Evolutionary conservation across 257 asterid genomes (phyloP).

Genomic region (Fraxinus excelsior): DNA sequence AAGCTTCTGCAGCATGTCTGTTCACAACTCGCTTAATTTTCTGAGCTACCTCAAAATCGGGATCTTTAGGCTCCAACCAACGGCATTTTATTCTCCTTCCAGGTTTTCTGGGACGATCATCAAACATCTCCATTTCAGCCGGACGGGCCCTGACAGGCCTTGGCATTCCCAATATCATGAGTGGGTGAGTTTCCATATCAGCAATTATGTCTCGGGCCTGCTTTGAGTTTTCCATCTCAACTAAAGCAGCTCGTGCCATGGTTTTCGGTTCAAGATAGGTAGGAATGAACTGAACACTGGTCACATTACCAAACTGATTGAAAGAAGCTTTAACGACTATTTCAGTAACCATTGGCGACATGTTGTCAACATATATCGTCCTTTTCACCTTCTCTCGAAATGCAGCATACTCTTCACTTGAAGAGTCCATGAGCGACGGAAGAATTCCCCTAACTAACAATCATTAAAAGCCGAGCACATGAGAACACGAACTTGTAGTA

Average conservation of each 20-base stretch:
- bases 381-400: constrained; percentile 67
- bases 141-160: constrained; percentile 73
- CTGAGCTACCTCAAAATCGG: constrained; percentile 56
- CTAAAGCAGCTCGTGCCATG: constrained; percentile 59
- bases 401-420: constrained; percentile 48
- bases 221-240: constrained; percentile 64
- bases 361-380: constrained; percentile 61
- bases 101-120: constrained; percentile 76
- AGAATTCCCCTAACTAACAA: constrained; percentile 14
- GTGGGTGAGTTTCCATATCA: constrained; percentile 41
- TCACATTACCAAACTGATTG: constrained; percentile 70
- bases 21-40: constrained; percentile 43
- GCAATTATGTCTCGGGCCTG: constrained; percentile 47
- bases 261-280: constrained; percentile 47
- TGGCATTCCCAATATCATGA: constrained; percentile 89
- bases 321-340: constrained; percentile 62
- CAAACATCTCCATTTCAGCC: constrained; percentile 68
- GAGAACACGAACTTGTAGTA: neutral
- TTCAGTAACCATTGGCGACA: constrained; percentile 65
- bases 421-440: constrained; percentile 34
- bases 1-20: constrained; percentile 61
- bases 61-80: constrained; percentile 69
- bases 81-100: constrained; percentile 45
- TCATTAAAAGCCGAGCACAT: constrained; percentile 14
- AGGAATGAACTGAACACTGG: constrained; percentile 56